Conservation (phyloP, 257 asterid species). For the Nicotiana noctiflora region DNA sequence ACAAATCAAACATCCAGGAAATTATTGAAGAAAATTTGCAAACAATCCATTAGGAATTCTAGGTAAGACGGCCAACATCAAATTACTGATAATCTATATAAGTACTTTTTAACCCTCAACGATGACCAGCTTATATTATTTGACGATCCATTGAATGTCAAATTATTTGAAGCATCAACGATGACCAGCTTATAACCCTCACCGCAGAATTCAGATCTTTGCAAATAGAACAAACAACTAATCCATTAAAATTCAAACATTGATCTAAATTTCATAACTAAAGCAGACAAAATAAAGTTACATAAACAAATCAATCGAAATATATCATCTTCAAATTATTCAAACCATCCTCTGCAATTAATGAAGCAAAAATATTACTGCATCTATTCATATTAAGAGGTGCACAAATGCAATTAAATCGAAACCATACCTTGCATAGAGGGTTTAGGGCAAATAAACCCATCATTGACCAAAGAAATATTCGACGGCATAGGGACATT, state of each 20-base stretch:
- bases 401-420: background rate
- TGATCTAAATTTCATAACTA: background rate
- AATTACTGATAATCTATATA: background rate
- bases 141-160: no score
- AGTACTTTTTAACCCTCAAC: no score
- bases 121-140: no score
- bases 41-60: no score
- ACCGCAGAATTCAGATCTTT: background rate
- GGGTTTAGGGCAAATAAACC: slow-evolving; percentile 63
- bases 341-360: background rate
- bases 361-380: background rate
- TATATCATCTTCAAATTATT: background rate
- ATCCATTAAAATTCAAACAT: background rate
- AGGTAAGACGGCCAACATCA: background rate
- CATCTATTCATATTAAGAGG: background rate
- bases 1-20: no score
- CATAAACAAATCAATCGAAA: background rate
- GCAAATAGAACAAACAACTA: background rate
- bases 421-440: slow-evolving; percentile 45
- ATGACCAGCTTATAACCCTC: background rate
- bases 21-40: no score
- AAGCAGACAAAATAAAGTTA: background rate
- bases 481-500: slow-evolving; percentile 63
- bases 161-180: background rate
- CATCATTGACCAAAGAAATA: slow-evolving; percentile 66